Evolutionary conservation across 2,329 filamentous ascomycete genomes (phyloP).

Genomic region (Hymenoscyphus linearis): DNA sequence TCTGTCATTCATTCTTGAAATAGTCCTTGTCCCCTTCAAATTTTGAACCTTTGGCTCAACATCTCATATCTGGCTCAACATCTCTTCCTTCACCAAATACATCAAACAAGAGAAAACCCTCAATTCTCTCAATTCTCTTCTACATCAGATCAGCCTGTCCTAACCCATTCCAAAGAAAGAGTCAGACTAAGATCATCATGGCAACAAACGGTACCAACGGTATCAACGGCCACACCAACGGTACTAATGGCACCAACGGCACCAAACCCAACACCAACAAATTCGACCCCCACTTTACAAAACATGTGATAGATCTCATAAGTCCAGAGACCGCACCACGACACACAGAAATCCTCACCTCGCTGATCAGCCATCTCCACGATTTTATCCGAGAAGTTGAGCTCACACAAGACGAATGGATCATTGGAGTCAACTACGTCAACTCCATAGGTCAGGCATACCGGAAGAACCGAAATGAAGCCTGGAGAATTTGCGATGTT

Average conservation of each 20-base stretch:
- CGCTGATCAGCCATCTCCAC: constrained; percentile 67
- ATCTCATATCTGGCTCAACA: neutral
- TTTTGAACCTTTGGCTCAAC: neutral
- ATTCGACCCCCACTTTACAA: constrained; percentile 75
- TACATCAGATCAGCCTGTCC: neutral
- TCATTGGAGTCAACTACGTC: constrained; percentile 67
- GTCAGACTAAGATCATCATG: neutral
- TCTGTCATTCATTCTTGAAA: neutral
- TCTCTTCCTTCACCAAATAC: neutral
- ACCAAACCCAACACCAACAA: neutral
- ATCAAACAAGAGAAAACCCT: neutral
- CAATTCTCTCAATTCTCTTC: neutral
- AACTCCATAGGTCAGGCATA: constrained; percentile 66
- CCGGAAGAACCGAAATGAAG: constrained; percentile 65
- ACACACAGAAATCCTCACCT: constrained; percentile 56
- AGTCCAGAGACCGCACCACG: constrained; percentile 63
- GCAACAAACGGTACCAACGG: neutral
- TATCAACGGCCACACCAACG: neutral
- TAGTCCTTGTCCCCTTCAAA: neutral
- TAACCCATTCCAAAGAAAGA: neutral
- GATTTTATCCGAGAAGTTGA: constrained; percentile 75
- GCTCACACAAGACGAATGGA: constrained; percentile 72
- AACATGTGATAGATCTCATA: constrained; percentile 68
- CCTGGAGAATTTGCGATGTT: constrained; percentile 67
- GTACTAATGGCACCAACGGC: neutral